Percentiles rank a stretch among this genome's conserved stretches.
phyloP scores from a whole-genome alignment of 768 basidiomycete species.

The Hygrophorus russula region DNA sequence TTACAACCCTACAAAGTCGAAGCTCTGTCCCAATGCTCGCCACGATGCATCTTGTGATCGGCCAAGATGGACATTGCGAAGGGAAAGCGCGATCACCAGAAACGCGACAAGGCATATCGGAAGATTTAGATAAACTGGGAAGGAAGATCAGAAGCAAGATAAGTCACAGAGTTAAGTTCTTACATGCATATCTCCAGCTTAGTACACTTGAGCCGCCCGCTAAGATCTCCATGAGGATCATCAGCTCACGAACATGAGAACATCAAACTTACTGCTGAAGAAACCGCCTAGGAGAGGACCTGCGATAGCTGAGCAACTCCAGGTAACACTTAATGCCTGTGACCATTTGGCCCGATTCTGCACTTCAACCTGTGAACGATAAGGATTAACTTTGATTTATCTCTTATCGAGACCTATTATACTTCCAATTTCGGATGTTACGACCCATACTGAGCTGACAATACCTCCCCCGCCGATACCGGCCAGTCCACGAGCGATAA shows the following conservation, averaged over 20 bases:
- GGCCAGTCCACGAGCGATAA: conserved; percentile 52
- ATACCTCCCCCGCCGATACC: conserved; percentile 86
- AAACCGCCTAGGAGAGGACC: conserved; percentile 76
- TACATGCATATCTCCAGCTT: conserved; percentile 83
- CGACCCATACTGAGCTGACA: conserved; percentile 77
- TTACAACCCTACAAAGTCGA: conserved; percentile 75
- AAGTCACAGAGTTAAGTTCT: conserved; percentile 22
- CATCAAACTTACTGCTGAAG: conserved; percentile 52
- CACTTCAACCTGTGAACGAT: conserved; percentile 40
- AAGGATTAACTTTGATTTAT: neutral
- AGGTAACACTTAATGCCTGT: conserved; percentile 74
- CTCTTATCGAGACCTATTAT: neutral
- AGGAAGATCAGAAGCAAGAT: neutral
- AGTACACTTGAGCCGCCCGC: conserved; percentile 24
- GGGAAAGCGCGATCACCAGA: conserved; percentile 44
- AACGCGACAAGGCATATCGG: conserved; percentile 58
- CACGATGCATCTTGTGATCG: conserved; percentile 41
- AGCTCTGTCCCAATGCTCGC: conserved; percentile 38
- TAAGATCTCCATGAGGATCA: conserved; percentile 12
- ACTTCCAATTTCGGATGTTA: conserved; percentile 61
- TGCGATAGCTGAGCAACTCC: conserved; percentile 78
- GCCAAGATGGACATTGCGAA: conserved; percentile 43
- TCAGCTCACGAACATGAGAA: neutral
- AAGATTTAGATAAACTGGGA: conserved; percentile 71
- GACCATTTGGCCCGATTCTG: conserved; percentile 71